Conservation (phyloP, 371 early-diverging fungal species). For the Rhizopus stolonifer region DNA sequence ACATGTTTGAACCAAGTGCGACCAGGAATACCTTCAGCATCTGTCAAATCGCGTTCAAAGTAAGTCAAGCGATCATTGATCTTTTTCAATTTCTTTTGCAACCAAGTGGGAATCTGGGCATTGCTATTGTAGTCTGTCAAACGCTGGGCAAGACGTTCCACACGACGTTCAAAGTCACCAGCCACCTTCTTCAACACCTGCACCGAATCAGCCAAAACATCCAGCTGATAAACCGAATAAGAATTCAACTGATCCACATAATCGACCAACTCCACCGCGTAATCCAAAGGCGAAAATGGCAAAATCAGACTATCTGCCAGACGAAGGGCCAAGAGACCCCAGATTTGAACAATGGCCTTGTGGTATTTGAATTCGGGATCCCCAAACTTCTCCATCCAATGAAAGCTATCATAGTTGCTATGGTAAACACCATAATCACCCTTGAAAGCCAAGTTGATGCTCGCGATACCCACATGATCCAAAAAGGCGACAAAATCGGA, state of each 20-base stretch:
- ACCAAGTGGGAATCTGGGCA: slow-evolving; percentile 6
- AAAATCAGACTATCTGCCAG: slow-evolving; percentile 40
- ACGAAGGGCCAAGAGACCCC: slow-evolving; percentile 43
- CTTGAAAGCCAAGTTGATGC: slow-evolving; percentile 50
- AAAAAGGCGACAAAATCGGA: slow-evolving; percentile 62
- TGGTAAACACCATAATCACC: slow-evolving; percentile 64
- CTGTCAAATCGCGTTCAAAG: slow-evolving; percentile 59
- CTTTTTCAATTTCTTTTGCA: slow-evolving; percentile 20
- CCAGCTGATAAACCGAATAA: slow-evolving; percentile 18
- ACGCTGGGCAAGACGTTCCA: slow-evolving; percentile 6
- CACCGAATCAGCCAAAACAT: slow-evolving; percentile 11
- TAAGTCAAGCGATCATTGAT: slow-evolving; percentile 42
- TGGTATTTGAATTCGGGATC: slow-evolving; percentile 66
- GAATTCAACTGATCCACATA: slow-evolving; percentile 17
- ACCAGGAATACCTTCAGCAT: slow-evolving; percentile 51
- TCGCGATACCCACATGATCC: slow-evolving; percentile 63
- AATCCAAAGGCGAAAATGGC: slow-evolving; percentile 40
- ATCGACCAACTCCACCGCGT: slow-evolving; percentile 25
- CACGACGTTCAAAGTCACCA: slow-evolving; percentile 9
- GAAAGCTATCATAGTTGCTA: slow-evolving; percentile 61
- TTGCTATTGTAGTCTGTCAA: slow-evolving; percentile 5
- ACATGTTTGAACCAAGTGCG: slow-evolving; percentile 68
- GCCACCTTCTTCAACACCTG: slow-evolving; percentile 4
- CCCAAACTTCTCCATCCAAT: slow-evolving; percentile 67
- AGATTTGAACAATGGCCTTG: slow-evolving; percentile 44